Percentiles rank a stretch among this genome's conserved stretches.
These are phyloP conservation scores for Globisporangium parvum DNA, from an alignment of 352 stramenopile species.

Conservation along the genomic window DNA sequence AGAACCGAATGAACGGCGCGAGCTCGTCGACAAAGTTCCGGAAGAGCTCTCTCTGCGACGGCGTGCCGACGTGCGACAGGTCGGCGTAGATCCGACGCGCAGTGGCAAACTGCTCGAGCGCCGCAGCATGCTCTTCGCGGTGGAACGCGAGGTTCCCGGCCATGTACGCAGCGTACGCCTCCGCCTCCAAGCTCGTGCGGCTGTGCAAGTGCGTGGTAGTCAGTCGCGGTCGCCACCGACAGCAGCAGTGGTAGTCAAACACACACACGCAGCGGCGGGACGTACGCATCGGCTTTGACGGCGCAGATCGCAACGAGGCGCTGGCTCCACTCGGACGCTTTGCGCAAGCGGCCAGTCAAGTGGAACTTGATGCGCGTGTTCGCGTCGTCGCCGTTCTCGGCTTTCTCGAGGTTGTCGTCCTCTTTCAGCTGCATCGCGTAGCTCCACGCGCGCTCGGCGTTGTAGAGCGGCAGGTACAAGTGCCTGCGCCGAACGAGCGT, in stretches of 20 bases:
- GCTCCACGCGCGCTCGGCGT: conserved; percentile 87
- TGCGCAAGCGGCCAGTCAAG: conserved; percentile 79
- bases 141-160: conserved; percentile 84
- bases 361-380: conserved; percentile 89
- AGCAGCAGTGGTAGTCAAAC: not conserved
- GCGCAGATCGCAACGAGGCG: conserved; percentile 74
- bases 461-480: conserved; percentile 87
- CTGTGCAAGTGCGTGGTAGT: conserved; percentile 11
- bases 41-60: conserved; percentile 80
- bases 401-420: conserved; percentile 83
- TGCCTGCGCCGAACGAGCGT: conserved; percentile 17
- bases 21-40: conserved; percentile 61
- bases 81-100: conserved; percentile 83
- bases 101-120: conserved; percentile 75
- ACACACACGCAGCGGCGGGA: conserved; percentile 3
- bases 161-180: conserved; percentile 88
- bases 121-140: conserved; percentile 77
- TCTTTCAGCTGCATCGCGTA: conserved; percentile 90
- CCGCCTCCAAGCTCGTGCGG: conserved; percentile 83
- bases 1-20: conserved; percentile 83
- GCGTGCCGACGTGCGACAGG: conserved; percentile 70
- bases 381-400: conserved; percentile 77
- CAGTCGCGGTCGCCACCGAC: not conserved
- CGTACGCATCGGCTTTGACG: conserved; percentile 67
- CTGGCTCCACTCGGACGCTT: conserved; percentile 85